Percentiles rank a stretch among this genome's conserved stretches.
Evolutionary conservation across 2,329 filamentous ascomycete genomes (phyloP).

Genomic region (Elsinoe perseae): DNA sequence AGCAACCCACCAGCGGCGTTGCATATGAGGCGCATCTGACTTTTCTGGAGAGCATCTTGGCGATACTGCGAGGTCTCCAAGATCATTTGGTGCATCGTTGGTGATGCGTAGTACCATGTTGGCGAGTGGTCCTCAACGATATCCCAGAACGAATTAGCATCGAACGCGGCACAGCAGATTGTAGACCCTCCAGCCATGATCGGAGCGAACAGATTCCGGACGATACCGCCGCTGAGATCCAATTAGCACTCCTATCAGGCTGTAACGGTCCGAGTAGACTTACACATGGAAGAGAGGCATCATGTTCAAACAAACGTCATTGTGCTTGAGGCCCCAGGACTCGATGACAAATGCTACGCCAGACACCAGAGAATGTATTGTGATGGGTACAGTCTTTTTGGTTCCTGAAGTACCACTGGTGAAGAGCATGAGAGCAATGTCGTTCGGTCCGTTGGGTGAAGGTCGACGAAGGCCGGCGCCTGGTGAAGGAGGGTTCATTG

Average conservation of each 20-base stretch:
- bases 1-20: slow-evolving; percentile 49
- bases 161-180: slow-evolving; percentile 48
- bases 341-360: slow-evolving; percentile 48
- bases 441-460: slow-evolving; percentile 37
- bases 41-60: slow-evolving; percentile 35
- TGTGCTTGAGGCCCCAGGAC: slow-evolving; percentile 43
- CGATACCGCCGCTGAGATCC: slow-evolving; percentile 38
- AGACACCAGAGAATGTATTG: slow-evolving; percentile 43
- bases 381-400: slow-evolving; percentile 52
- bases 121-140: slow-evolving; percentile 41
- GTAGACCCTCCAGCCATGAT: slow-evolving; percentile 48
- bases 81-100: slow-evolving; percentile 51
- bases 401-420: slow-evolving; percentile 52
- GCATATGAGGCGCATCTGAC: slow-evolving; percentile 46
- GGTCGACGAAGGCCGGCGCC: not conserved
- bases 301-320: slow-evolving; percentile 50
- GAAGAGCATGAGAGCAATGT: slow-evolving; percentile 47
- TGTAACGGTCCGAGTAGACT: slow-evolving; percentile 24
- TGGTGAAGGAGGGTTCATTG: not conserved
- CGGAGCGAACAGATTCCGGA: slow-evolving; percentile 49
- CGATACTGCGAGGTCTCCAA: slow-evolving; percentile 40
- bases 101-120: slow-evolving; percentile 53
- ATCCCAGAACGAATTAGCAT: slow-evolving; percentile 51
- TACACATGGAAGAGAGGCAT: slow-evolving; percentile 53
- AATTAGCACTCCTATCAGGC: not conserved